Evolutionary conservation across 768 basidiomycete species (phyloP).

Genomic region (Termitomyces sp.): DNA sequence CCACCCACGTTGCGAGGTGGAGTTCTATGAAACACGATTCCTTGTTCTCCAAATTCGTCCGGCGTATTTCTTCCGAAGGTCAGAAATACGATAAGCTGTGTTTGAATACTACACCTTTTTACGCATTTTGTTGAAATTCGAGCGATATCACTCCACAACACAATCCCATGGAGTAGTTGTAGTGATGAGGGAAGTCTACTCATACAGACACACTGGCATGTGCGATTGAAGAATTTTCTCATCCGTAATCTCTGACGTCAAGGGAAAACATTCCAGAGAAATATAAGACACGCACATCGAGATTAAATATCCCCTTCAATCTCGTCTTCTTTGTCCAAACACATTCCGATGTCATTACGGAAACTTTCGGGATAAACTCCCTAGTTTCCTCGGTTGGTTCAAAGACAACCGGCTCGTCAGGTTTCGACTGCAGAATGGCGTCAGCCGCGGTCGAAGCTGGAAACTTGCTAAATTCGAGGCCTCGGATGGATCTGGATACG

Average conservation of each 20-base stretch:
- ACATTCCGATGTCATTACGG: constrained; percentile 1
- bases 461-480: constrained; percentile 7
- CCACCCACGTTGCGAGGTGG: constrained; percentile 5
- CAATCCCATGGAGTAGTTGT: neutral
- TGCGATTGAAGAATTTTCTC: neutral
- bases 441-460: constrained; percentile 5
- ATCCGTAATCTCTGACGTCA: neutral
- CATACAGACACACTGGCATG: too few relatives aligned
- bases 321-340: constrained; percentile 2
- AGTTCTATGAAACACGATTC: constrained; percentile 9
- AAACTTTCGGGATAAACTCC: constrained; percentile 9
- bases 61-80: constrained; percentile 6
- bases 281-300: neutral
- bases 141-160: constrained; percentile 1
- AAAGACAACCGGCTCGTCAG: constrained; percentile 5
- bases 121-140: too few relatives aligned
- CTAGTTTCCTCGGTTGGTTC: constrained; percentile 7
- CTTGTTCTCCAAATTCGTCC: constrained; percentile 4
- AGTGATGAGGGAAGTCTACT: neutral
- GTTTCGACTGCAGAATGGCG: constrained; percentile 1
- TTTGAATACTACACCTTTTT: too few relatives aligned
- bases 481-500: constrained; percentile 5
- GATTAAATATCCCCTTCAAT: neutral
- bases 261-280: neutral
- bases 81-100: too few relatives aligned